Base-by-base conservation (phyloP, 1,139 yeast species). In the Hansenula anomala region DNA sequence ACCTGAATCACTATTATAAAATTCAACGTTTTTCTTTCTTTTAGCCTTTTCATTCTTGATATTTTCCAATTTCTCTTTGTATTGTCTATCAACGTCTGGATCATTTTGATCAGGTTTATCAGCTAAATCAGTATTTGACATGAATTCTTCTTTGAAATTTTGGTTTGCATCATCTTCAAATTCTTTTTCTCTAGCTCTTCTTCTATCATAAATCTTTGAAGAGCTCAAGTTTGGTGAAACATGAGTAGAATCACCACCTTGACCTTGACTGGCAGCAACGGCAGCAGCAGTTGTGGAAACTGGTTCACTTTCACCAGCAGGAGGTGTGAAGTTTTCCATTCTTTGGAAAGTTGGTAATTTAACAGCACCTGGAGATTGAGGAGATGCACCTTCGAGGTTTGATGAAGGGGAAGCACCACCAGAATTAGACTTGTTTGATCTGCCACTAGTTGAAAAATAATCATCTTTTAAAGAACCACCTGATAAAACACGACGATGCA, bases 401-500 rank as follows among this genome's bases (percentile, higher is more conserved):
- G 40, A 19, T 12, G 11, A 9, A n/a, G 34, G 24, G 9, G 38
- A 31, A 3, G 29, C 35, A 14, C 28, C 36, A 11, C 31, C 31
- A 23, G 42, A 24, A 19, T 26, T 13, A 8, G 33, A 30, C 15
- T 30, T 30, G 2, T 14, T 22, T 22, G 26, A 35, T 20, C n/a
- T n/a, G n/a, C n/a, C n/a, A 20, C 23, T 34, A 15, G 28, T 28
- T 3, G 47, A 14, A 33, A 49, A 45, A 31, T 47, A 43, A 33
- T 49, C 55, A 23, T 32, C 34, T 32, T 45, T 43, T 15, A 44
- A 15, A 2, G 54, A 48, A n/a, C 46, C 32, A 8, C 54, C 41
- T n/a, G 54, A 49, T 11, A 52, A 46, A 4, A 51, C 55, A 14
- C 46, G 37, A 38, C 47, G 51, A 40, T 52, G 56, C 40, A 51